Conservation (phyloP, 2,329 filamentous ascomycete genomes). For the Rutstroemia sydowiana region DNA sequence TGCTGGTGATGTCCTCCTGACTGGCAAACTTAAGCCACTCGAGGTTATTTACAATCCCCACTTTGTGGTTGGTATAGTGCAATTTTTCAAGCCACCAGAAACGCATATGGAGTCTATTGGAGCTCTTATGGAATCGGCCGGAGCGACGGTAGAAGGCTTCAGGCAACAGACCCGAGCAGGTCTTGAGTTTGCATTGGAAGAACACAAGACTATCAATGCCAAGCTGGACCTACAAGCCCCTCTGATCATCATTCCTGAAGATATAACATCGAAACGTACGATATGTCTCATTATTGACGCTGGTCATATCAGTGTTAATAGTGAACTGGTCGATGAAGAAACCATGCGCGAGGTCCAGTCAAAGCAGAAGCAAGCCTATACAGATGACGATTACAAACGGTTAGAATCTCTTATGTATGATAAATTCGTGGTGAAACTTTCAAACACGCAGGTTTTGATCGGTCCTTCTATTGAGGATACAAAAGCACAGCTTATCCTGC, state of each 20-base stretch:
- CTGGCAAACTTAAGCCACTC: slow-evolving; percentile 85
- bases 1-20: slow-evolving; percentile 83
- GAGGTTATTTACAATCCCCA: slow-evolving; percentile 97
- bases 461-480: slow-evolving; percentile 89
- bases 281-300: slow-evolving; percentile 93
- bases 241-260: slow-evolving; percentile 92
- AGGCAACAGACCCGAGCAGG: slow-evolving; percentile 93
- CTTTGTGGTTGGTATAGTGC: slow-evolving; percentile 81
- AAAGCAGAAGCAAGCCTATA: slow-evolving; percentile 83
- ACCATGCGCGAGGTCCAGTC: slow-evolving; percentile 84
- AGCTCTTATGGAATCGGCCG: slow-evolving; percentile 89
- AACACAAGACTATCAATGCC: slow-evolving; percentile 97
- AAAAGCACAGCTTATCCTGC: slow-evolving; percentile 67
- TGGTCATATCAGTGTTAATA: slow-evolving; percentile 89
- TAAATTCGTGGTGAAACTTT: slow-evolving; percentile 85
- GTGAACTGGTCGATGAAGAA: slow-evolving; percentile 86
- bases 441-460: slow-evolving; percentile 92
- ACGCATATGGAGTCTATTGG: slow-evolving; percentile 98
- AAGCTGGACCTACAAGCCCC: slow-evolving; percentile 93
- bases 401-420: slow-evolving; percentile 96
- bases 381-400: slow-evolving; percentile 77
- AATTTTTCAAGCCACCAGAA: slow-evolving; percentile 94
- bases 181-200: slow-evolving; percentile 90
- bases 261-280: slow-evolving; percentile 71
- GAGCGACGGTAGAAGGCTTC: slow-evolving; percentile 89